These are phyloP conservation scores for Lactarius tabidus DNA, from an alignment of 768 basidiomycete species.

Conservation along the genomic window DNA sequence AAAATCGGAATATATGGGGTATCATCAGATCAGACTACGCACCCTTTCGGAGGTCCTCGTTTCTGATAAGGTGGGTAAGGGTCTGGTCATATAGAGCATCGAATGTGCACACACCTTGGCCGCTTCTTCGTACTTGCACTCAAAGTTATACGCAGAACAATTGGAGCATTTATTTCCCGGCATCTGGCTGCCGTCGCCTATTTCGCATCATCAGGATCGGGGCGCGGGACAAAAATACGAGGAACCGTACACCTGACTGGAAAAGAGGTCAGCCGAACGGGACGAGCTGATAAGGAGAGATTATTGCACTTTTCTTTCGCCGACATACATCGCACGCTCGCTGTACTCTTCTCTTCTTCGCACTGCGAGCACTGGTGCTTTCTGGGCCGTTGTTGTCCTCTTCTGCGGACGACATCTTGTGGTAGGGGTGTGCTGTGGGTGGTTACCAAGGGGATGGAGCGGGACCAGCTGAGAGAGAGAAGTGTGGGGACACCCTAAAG, in stretches of 20 bases:
- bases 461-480: neutral
- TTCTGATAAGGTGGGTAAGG: constrained; percentile 31
- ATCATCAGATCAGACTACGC: constrained; percentile 20
- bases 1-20: neutral
- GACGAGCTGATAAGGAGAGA: constrained; percentile 15
- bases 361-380: constrained; percentile 32
- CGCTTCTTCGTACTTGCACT: constrained; percentile 67
- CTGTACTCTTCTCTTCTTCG: constrained; percentile 70
- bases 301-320: constrained; percentile 74
- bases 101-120: constrained; percentile 47
- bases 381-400: constrained; percentile 55
- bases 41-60: constrained; percentile 64
- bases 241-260: constrained; percentile 59
- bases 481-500: constrained; percentile 13
- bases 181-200: constrained; percentile 70
- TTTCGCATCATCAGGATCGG: neutral
- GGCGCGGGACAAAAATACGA: neutral
- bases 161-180: constrained; percentile 59
- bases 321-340: constrained; percentile 81
- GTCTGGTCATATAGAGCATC: neutral
- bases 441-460: neutral
- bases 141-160: constrained; percentile 52
- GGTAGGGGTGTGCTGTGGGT: neutral
- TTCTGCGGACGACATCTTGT: constrained; percentile 59
- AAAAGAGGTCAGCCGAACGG: constrained; percentile 14